A percentile compares a stretch with the other conserved stretches of the same genome.
These are phyloP conservation scores for Neurospora sp. DNA, from an alignment of 2,329 filamentous ascomycete genomes.

Conservation along the genomic window DNA sequence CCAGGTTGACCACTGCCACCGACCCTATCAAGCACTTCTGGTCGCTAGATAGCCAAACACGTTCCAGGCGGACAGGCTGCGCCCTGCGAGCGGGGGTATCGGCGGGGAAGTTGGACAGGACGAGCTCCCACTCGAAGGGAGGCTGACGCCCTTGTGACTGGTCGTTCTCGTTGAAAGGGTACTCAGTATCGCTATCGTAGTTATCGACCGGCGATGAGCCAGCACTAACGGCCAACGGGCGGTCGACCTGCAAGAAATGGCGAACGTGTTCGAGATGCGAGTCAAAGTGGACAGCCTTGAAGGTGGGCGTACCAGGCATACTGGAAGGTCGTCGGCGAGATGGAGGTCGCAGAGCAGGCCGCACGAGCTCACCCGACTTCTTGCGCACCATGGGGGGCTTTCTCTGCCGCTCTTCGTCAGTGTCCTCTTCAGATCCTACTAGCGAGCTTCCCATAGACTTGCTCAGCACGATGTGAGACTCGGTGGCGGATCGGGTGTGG, in stretches of 20 bases:
- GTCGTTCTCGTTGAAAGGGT: constrained; percentile 59
- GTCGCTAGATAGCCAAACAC: constrained; percentile 77
- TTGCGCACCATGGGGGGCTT: constrained; percentile 95
- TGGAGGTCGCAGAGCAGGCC: constrained; percentile 74
- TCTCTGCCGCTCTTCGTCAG: constrained; percentile 44
- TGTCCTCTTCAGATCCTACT: constrained; percentile 52
- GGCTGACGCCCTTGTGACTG: constrained; percentile 29
- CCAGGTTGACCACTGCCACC: constrained; percentile 75
- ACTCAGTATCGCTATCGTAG: constrained; percentile 81
- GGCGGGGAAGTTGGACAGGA: constrained; percentile 70
- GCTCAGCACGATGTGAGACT: constrained; percentile 37
- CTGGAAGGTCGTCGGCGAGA: constrained; percentile 80
- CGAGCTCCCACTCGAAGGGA: constrained; percentile 78
- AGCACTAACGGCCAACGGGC: constrained; percentile 90
- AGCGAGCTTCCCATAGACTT: constrained; percentile 40
- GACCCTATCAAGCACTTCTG: constrained; percentile 79
- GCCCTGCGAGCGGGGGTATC: constrained; percentile 52
- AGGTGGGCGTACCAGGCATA: constrained; percentile 95
- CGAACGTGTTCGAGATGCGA: constrained; percentile 91
- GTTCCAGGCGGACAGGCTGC: constrained; percentile 69
- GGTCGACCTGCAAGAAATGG: constrained; percentile 89
- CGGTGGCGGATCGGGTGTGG: constrained; percentile 46
- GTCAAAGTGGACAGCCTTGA: constrained; percentile 98
- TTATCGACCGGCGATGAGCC: constrained; percentile 83
- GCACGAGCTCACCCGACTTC: constrained; percentile 94